Percentiles rank a stretch among this genome's conserved stretches.
Evolutionary conservation across 805 yeast species (phyloP).

Genomic region (Pichia membranifaciens): DNA sequence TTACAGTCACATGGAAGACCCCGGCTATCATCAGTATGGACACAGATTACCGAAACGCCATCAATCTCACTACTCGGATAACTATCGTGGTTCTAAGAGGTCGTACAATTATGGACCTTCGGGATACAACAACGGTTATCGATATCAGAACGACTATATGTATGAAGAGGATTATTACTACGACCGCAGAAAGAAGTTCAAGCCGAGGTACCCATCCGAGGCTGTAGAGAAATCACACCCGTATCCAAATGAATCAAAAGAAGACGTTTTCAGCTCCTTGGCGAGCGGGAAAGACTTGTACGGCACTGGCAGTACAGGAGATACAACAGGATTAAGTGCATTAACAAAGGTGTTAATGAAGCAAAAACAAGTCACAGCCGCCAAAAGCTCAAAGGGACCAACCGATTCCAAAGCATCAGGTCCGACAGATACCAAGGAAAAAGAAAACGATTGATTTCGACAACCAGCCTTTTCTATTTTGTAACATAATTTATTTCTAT

Average conservation of each 20-base stretch:
- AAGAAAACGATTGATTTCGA: not conserved
- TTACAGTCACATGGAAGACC: not conserved
- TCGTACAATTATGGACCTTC: not conserved
- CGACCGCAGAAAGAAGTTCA: not conserved
- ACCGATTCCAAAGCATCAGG: not conserved
- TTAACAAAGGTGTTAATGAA: conserved; percentile 9
- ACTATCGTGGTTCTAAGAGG: not conserved
- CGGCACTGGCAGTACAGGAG: conserved; percentile 8
- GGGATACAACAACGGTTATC: not conserved
- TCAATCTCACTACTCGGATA: not conserved
- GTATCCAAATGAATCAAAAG: not conserved
- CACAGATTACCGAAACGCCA: not conserved
- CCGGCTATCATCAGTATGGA: not conserved
- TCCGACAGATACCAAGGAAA: not conserved
- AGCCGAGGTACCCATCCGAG: not conserved
- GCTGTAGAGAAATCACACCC: not conserved
- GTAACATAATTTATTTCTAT: not conserved
- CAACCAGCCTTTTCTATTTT: too few relatives aligned
- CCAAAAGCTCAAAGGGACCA: not conserved
- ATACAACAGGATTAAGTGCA: conserved; percentile 10
- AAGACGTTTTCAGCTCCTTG: conserved; percentile 7
- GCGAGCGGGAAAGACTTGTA: conserved; percentile 15
- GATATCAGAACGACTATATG: not conserved
- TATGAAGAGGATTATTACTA: conserved; percentile 1
- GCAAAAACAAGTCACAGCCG: conserved; percentile 1